A percentile compares a stretch with the other conserved stretches of the same genome.
These are phyloP conservation scores for Microstegium vimineum DNA, from an alignment of 176 grass and related monocot genomes.

Conservation along the genomic window DNA sequence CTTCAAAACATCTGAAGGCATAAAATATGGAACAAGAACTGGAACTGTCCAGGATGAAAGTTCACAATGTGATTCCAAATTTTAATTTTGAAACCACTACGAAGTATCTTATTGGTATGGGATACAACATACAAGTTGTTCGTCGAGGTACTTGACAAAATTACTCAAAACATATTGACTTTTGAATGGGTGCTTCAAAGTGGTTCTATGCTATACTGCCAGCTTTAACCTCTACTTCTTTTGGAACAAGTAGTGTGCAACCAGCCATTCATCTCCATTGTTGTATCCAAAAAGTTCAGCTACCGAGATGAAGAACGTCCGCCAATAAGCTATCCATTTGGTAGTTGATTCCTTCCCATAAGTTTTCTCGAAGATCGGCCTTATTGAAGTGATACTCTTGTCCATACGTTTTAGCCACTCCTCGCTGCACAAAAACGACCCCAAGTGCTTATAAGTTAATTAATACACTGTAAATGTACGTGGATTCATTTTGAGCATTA, in stretches of 20 bases:
- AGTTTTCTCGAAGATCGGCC: constrained; percentile 79
- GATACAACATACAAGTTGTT: neutral
- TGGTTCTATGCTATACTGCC: neutral
- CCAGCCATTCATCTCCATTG: constrained; percentile 97
- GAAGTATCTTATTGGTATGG: neutral
- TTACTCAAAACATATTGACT: neutral
- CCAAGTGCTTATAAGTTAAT: neutral
- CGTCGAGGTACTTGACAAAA: neutral
- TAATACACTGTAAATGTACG: neutral
- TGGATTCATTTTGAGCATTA: neutral
- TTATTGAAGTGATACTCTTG: constrained; percentile 48
- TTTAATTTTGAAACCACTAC: neutral
- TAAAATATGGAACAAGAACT: neutral
- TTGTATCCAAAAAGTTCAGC: constrained; percentile 91
- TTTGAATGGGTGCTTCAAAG: neutral
- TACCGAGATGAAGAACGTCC: constrained; percentile 87
- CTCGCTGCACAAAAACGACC: constrained; percentile 50
- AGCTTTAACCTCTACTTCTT: constrained; percentile 56
- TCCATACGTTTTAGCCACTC: constrained; percentile 95
- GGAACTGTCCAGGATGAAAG: neutral
- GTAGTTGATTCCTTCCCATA: constrained; percentile 74
- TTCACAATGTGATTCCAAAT: neutral
- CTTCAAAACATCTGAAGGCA: neutral
- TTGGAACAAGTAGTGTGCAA: constrained; percentile 64
- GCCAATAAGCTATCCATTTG: constrained; percentile 94